Evolutionary conservation across 352 stramenopile genomes (phyloP), one percentile per base, ranked within the genome.

Genomic region (Pythium sp.): DNA sequence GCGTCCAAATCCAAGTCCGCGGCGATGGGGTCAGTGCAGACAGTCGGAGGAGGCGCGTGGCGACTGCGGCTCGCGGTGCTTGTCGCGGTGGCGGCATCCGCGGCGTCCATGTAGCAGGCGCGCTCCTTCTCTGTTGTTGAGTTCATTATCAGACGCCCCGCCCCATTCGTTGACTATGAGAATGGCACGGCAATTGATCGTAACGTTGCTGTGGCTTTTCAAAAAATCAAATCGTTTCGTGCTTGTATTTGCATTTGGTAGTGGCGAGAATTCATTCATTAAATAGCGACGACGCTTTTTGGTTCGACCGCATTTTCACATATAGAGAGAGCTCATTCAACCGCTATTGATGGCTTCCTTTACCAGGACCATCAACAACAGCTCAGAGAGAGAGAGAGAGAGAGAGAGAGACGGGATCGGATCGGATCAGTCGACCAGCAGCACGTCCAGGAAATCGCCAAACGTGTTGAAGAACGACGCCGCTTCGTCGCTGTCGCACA

Each of bases 381-480:
- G 41, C 15, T 49, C 41, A 20, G 8, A 49, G 4, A 49, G 15
- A 46, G 38, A 46, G 0, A 46, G 9, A 41, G 36, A 32, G 28
- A 32, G 28, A 32, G 8, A 38, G 34, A 38, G 41, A 49, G 8
- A 15, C 36, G 15, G 18, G 15, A 49, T 22, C 15, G 15, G 12
- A 46, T 89, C 15, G 15, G 12, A 46, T 89, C 14, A 68, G 64
- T 64, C 74, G 34, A 91, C 74, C 20, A 92, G 68, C 20, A 88
- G 54, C 26, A 58, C 76, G 36, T 93, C 84, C 26, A 93, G 53
- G 55, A 93, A 88, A 67, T 91, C 75, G 28, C 81, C 82, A 41
- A 93, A 87, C 3, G 81, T 79, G 69, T 91, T 90, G 51, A 93
- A 84, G 28, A 93, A 71, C 51, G 80, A 82, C 49, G 79, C 70